phyloP scores from a whole-genome alignment of 306 rosid genomes.

The Urtica urens region DNA sequence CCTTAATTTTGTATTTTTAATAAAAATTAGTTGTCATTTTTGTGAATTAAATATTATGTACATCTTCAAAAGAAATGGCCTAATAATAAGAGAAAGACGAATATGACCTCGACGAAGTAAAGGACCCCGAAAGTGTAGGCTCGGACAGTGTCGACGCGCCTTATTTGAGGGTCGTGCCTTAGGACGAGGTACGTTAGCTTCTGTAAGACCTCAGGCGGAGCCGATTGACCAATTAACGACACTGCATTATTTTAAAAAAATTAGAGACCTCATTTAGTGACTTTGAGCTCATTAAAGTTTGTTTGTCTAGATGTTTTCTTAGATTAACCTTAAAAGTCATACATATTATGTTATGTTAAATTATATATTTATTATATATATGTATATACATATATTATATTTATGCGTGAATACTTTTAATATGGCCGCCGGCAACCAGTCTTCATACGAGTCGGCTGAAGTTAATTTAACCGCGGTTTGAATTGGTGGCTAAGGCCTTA shows the following conservation, averaged over 20 bases:
- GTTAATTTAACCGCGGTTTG: too few species aligned
- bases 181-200: slow-evolving; percentile 67
- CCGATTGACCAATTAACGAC: slow-evolving; percentile 67
- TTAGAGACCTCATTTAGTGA: slow-evolving; percentile 1
- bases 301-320: too few species aligned
- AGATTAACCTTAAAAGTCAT: too few species aligned
- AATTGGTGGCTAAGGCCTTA: too few species aligned
- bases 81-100: not conserved
- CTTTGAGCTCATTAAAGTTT: not conserved
- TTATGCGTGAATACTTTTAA: too few species aligned
- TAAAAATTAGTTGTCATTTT: not conserved
- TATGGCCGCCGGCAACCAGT: too few species aligned
- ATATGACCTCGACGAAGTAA: slow-evolving; percentile 66
- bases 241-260: too few species aligned
- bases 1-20: slow-evolving; percentile 21
- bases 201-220: slow-evolving; percentile 69
- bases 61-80: not conserved
- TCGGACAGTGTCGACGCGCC: slow-evolving; percentile 64
- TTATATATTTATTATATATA: not conserved
- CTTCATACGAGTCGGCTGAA: too few species aligned
- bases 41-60: too few species aligned
- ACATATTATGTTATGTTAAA: too few species aligned
- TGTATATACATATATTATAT: too few species aligned
- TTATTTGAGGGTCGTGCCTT: slow-evolving; percentile 42
- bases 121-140: slow-evolving; percentile 79